These are phyloP conservation scores for Microascus cirrosus DNA, from an alignment of 2,329 filamentous ascomycete species.

Conservation along the genomic window DNA sequence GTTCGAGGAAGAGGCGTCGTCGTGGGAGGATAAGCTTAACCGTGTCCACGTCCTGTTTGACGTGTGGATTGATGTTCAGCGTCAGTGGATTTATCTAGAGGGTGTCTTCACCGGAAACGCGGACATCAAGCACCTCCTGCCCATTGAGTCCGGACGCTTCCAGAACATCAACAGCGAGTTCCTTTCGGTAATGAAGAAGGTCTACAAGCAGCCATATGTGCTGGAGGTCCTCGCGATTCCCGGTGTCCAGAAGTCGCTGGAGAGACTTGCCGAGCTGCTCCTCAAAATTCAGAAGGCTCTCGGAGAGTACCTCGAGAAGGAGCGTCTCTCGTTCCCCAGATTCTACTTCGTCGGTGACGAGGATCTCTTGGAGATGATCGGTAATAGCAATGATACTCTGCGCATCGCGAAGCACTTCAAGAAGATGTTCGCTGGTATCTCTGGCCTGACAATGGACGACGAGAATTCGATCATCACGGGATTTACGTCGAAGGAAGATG, in stretches of 20 bases:
- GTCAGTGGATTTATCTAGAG: conserved; percentile 98
- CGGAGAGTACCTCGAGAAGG: conserved; percentile 95
- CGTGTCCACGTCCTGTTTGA: conserved; percentile 96
- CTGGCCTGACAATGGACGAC: conserved; percentile 82
- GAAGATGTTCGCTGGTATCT: conserved; percentile 99
- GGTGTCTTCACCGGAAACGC: conserved; percentile 98
- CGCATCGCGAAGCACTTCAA: conserved; percentile 98
- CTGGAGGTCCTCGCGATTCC: conserved; percentile 93
- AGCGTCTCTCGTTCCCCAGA: conserved; percentile 91
- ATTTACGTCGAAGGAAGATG: conserved; percentile 91
- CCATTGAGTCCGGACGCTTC: conserved; percentile 92
- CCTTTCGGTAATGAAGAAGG: conserved; percentile 98
- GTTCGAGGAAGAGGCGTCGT: conserved; percentile 92
- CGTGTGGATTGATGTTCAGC: conserved; percentile 99
- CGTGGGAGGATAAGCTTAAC: conserved; percentile 97
- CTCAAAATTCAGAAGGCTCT: conserved; percentile 99
- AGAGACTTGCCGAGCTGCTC: conserved; percentile 88
- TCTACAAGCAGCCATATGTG: conserved; percentile 90
- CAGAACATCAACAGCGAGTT: conserved; percentile 99
- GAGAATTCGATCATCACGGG: conserved; percentile 82
- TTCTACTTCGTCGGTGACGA: conserved; percentile 99
- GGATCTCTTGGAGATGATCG: conserved; percentile 96
- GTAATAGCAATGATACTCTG: conserved; percentile 94
- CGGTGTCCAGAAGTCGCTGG: conserved; percentile 89
- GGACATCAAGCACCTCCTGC: conserved; percentile 95